Conservation (phyloP, 2,329 filamentous ascomycete species). For the Trichoderma oligosporum region DNA sequence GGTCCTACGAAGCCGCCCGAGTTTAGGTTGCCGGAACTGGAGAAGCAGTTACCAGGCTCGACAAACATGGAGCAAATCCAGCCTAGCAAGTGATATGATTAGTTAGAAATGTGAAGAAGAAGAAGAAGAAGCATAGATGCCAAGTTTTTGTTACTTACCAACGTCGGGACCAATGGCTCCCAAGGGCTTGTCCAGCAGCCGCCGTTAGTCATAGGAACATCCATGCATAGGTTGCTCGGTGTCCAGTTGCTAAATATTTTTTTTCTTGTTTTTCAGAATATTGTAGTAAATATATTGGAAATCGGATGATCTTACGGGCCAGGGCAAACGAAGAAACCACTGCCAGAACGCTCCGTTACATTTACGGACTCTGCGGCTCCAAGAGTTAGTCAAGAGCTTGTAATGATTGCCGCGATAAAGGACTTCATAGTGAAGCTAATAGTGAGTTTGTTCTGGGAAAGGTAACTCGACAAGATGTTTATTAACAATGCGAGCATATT, state of each 20-base stretch:
- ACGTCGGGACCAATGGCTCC: background rate
- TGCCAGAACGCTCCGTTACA: background rate
- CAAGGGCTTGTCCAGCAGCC: slow-evolving; percentile 4
- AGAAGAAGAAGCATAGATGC: too few relatives aligned
- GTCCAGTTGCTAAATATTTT: background rate
- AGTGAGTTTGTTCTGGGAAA: background rate
- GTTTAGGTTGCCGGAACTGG: background rate
- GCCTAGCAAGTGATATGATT: background rate
- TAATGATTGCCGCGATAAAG: background rate
- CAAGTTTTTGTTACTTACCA: background rate
- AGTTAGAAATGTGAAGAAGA: background rate
- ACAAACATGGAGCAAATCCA: slow-evolving; percentile 9
- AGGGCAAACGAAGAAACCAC: background rate
- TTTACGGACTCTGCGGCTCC: background rate
- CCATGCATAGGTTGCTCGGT: background rate
- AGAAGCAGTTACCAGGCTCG: background rate
- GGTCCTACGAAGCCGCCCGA: background rate
- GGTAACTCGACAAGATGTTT: background rate
- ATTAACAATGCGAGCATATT: background rate
- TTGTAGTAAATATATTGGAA: background rate
- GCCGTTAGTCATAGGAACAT: background rate
- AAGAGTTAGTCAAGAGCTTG: slow-evolving; percentile 1
- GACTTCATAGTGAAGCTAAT: background rate
- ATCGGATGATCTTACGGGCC: background rate
- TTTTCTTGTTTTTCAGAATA: background rate